Percentiles rank a stretch among this genome's conserved stretches.
These are phyloP conservation scores for Parmelia sp. DNA, from an alignment of 495 filamentous ascomycete genomes.

Conservation along the genomic window DNA sequence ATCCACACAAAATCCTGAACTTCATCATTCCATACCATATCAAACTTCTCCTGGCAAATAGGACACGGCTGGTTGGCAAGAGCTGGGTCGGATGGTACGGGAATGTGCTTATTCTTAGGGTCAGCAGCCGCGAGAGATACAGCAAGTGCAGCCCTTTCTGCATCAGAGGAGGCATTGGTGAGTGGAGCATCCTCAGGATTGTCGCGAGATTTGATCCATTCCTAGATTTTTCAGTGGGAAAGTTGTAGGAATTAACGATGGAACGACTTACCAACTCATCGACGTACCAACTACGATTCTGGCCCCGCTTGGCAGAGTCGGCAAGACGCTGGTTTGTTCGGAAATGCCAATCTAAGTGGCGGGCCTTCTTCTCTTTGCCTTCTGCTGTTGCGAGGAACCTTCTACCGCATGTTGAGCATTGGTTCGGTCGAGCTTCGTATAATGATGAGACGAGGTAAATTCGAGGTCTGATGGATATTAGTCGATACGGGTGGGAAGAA, in stretches of 20 bases:
- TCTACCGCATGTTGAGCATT: constrained; percentile 85
- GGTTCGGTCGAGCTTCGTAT: constrained; percentile 72
- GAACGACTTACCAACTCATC: constrained; percentile 68
- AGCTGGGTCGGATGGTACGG: constrained; percentile 70
- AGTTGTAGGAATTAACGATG: constrained; percentile 18
- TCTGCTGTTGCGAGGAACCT: constrained; percentile 72
- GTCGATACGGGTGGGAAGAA: constrained; percentile 22
- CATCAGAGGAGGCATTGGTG: constrained; percentile 36
- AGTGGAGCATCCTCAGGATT: constrained; percentile 53
- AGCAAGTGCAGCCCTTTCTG: constrained; percentile 33
- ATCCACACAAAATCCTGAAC: constrained; percentile 96
- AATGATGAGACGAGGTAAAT: constrained; percentile 63
- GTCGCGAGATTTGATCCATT: constrained; percentile 84
- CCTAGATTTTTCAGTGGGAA: constrained; percentile 39
- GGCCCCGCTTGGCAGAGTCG: constrained; percentile 72
- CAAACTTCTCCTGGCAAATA: constrained; percentile 92
- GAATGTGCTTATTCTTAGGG: constrained; percentile 68
- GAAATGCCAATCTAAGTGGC: constrained; percentile 98
- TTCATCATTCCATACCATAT: constrained; percentile 81
- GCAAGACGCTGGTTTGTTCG: constrained; percentile 81
- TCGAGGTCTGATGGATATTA: constrained; percentile 55
- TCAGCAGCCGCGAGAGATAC: constrained; percentile 43
- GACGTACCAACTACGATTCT: constrained; percentile 88
- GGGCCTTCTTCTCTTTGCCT: constrained; percentile 77
- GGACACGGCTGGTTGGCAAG: constrained; percentile 70